Evolutionary conservation across 164 flowering plant genomes (phyloP).

Genomic region (Annona cherimola): DNA sequence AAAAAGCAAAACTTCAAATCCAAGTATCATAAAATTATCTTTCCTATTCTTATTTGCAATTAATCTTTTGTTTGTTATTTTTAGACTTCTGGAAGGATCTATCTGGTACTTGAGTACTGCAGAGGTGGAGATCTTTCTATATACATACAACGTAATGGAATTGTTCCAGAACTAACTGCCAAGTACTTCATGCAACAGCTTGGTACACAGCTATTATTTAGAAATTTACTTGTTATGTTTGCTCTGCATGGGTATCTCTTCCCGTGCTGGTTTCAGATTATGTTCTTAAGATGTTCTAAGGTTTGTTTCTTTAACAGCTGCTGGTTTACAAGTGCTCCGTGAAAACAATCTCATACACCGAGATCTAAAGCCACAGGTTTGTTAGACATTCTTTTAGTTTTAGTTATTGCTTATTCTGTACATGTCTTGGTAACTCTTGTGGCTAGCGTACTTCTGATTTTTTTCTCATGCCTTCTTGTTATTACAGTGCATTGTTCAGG

Average conservation of each 20-base stretch:
- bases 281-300: background rate
- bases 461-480: background rate
- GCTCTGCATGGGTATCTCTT: background rate
- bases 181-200: slow-evolving; percentile 92
- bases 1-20: too few relatives aligned
- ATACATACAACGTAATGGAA: slow-evolving; percentile 70
- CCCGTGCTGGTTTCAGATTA: background rate
- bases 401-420: background rate
- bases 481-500: background rate
- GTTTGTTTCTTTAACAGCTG: slow-evolving; percentile 41
- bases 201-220: slow-evolving; percentile 34
- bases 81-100: slow-evolving; percentile 79
- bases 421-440: background rate
- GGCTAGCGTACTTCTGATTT: background rate
- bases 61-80: background rate
- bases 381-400: background rate
- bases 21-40: background rate
- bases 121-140: slow-evolving; percentile 93
- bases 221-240: background rate
- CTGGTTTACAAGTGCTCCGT: slow-evolving; percentile 81
- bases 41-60: background rate
- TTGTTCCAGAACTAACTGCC: slow-evolving; percentile 77
- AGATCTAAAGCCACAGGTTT: slow-evolving; percentile 95
- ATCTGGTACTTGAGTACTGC: slow-evolving; percentile 89
- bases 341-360: slow-evolving; percentile 89